Evolutionary conservation across 2,329 filamentous ascomycete species (phyloP).

Genomic region (Aspergillus sp.): DNA sequence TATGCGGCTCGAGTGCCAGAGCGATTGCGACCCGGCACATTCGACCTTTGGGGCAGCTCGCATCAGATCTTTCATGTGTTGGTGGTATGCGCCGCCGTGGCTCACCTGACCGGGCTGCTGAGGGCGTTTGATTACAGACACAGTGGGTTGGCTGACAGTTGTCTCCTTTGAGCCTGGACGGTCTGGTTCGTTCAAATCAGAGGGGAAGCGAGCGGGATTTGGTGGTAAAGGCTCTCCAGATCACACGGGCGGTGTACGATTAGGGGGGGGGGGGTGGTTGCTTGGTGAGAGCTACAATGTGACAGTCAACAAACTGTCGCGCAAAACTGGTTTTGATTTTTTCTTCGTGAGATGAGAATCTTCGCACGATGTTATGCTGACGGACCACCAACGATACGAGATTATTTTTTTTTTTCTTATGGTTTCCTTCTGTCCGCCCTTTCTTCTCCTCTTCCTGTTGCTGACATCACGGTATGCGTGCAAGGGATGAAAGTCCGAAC

Average conservation of each 20-base stretch:
- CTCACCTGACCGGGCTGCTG: slow-evolving; percentile 77
- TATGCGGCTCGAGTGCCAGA: slow-evolving; percentile 89
- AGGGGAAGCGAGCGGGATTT: neutral
- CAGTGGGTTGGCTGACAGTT: slow-evolving; percentile 55
- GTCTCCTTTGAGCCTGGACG: slow-evolving; percentile 28
- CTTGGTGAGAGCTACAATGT: slow-evolving; percentile 10
- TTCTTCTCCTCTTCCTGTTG: slow-evolving; percentile 8
- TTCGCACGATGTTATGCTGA: slow-evolving; percentile 15
- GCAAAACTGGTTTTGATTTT: slow-evolving; percentile 2
- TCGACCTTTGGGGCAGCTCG: slow-evolving; percentile 89
- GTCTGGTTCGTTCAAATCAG: slow-evolving; percentile 17
- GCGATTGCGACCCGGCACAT: slow-evolving; percentile 70
- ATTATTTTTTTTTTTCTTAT: slow-evolving; percentile 10
- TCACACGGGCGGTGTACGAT: slow-evolving; percentile 19
- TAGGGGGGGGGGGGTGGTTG: neutral
- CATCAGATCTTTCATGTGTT: slow-evolving; percentile 96
- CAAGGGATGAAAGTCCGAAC: neutral
- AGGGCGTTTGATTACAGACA: slow-evolving; percentile 88
- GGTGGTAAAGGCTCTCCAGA: slow-evolving; percentile 1
- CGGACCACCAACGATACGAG: slow-evolving; percentile 16
- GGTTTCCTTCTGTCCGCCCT: no score
- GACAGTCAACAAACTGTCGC: slow-evolving; percentile 15
- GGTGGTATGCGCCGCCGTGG: slow-evolving; percentile 76
- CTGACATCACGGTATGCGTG: slow-evolving; percentile 6
- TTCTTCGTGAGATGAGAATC: slow-evolving; percentile 13